Percentiles rank a stretch among this genome's conserved stretches.
phyloP scores from a whole-genome alignment of 208 protist species.

The Porcisia deanei region DNA sequence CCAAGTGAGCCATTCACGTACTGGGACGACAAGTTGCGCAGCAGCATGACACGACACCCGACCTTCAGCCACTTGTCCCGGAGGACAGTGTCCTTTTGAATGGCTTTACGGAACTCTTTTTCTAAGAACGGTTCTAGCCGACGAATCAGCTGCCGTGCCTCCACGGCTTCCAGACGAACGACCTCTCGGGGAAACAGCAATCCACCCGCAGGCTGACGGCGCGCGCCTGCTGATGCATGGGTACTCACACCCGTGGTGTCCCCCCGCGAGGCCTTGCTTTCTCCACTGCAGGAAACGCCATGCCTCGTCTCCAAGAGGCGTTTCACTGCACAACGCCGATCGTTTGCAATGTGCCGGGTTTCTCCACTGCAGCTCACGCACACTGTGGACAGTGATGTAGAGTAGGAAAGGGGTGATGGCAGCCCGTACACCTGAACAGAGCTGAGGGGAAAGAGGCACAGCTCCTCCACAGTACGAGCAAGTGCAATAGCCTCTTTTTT shows the following conservation, averaged over 20 bases:
- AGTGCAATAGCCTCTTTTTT: slow-evolving; percentile 1
- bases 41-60: slow-evolving; percentile 88
- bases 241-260: neutral
- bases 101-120: slow-evolving; percentile 29
- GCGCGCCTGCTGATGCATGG: too few species aligned
- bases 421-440: slow-evolving; percentile 11
- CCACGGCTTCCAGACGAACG: slow-evolving; percentile 21
- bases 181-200: slow-evolving; percentile 27
- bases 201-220: neutral
- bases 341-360: neutral
- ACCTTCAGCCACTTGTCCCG: slow-evolving; percentile 79
- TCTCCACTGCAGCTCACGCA: slow-evolving; percentile 15
- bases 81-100: slow-evolving; percentile 55
- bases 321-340: neutral
- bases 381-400: slow-evolving; percentile 7
- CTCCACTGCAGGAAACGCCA: neutral
- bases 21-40: slow-evolving; percentile 64
- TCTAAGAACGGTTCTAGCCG: slow-evolving; percentile 35
- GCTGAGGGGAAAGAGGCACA: slow-evolving; percentile 11
- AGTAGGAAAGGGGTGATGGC: slow-evolving; percentile 28
- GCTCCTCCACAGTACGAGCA: slow-evolving; percentile 5
- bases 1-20: slow-evolving; percentile 86
- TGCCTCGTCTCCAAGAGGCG: neutral
- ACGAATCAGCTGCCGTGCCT: slow-evolving; percentile 20
- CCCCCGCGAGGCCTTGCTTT: neutral